Evolutionary conservation across 1,139 yeast genomes (phyloP).

Genomic region (Magnusiomyces sp.): DNA sequence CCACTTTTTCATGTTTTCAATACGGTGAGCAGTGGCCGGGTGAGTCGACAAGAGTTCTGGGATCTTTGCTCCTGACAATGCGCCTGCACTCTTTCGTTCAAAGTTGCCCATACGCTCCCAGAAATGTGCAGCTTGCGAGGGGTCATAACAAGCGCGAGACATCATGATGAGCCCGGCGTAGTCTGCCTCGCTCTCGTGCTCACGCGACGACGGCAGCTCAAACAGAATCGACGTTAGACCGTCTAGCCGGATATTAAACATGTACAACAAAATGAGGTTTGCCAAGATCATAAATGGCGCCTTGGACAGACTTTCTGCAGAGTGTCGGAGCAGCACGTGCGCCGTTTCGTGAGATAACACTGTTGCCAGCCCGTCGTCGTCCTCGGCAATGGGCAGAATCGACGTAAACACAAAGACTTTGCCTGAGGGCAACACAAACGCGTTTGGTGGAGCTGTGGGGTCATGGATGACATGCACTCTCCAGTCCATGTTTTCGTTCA

Average conservation of each 20-base stretch:
- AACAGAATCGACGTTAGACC: slow-evolving; percentile 52
- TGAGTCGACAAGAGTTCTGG: slow-evolving; percentile 76
- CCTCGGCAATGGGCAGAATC: slow-evolving; percentile 66
- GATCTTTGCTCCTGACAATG: slow-evolving; percentile 29
- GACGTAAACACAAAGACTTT: slow-evolving; percentile 83
- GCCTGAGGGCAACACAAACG: slow-evolving; percentile 93
- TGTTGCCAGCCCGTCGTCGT: slow-evolving; percentile 90
- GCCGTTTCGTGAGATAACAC: slow-evolving; percentile 89
- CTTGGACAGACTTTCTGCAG: slow-evolving; percentile 60
- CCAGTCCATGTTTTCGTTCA: slow-evolving; percentile 51
- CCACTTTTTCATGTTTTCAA: slow-evolving; percentile 62
- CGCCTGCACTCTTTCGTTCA: slow-evolving; percentile 34
- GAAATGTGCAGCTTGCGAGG: slow-evolving; percentile 59
- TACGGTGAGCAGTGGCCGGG: slow-evolving; percentile 73
- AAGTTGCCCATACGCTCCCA: slow-evolving; percentile 75
- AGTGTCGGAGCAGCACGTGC: slow-evolving; percentile 87
- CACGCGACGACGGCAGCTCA: slow-evolving; percentile 78
- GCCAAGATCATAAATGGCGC: slow-evolving; percentile 42
- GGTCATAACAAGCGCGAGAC: slow-evolving; percentile 82
- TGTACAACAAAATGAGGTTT: slow-evolving; percentile 39
- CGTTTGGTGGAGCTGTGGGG: slow-evolving; percentile 73
- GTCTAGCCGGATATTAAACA: slow-evolving; percentile 33
- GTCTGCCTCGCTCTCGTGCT: slow-evolving; percentile 95
- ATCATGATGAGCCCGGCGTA: slow-evolving; percentile 85
- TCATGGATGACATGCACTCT: slow-evolving; percentile 71